Conservation (phyloP, 2,329 filamentous ascomycete species). For the Phyllosticta citrichinensis region DNA sequence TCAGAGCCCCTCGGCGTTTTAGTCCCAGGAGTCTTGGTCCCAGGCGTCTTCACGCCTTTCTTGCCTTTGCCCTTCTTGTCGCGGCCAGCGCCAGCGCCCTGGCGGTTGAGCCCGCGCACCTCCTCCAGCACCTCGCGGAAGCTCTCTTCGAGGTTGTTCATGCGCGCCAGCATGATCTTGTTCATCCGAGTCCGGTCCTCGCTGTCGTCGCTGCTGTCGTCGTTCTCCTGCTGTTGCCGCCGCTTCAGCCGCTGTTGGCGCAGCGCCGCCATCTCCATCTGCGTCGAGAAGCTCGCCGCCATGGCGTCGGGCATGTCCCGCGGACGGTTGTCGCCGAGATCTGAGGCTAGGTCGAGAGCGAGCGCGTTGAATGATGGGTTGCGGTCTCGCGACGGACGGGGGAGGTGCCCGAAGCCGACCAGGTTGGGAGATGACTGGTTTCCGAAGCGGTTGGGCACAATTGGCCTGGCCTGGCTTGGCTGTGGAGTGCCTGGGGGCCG, state of each 20-base stretch:
- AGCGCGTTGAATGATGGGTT: slow-evolving; percentile 55
- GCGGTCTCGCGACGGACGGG: slow-evolving; percentile 40
- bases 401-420: slow-evolving; percentile 46
- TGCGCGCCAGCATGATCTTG: slow-evolving; percentile 72
- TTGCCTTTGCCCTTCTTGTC: neutral
- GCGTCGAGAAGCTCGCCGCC: slow-evolving; percentile 63
- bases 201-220: slow-evolving; percentile 14
- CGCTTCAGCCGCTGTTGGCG: slow-evolving; percentile 11
- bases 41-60: slow-evolving; percentile 3
- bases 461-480: slow-evolving; percentile 21
- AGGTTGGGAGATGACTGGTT: slow-evolving; percentile 36
- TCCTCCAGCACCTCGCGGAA: slow-evolving; percentile 80
- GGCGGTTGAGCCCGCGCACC: slow-evolving; percentile 51
- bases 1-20: neutral
- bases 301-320: slow-evolving; percentile 53
- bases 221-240: neutral
- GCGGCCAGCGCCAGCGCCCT: slow-evolving; percentile 13
- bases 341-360: slow-evolving; percentile 60
- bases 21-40: neutral
- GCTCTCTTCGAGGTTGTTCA: slow-evolving; percentile 88
- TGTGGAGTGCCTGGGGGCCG: slow-evolving; percentile 10
- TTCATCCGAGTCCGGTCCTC: slow-evolving; percentile 38
- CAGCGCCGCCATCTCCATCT: slow-evolving; percentile 33
- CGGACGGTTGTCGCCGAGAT: slow-evolving; percentile 53
- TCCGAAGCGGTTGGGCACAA: slow-evolving; percentile 19